Base-by-base conservation (phyloP, 495 filamentous ascomycete species). In the Letharia lupina region DNA sequence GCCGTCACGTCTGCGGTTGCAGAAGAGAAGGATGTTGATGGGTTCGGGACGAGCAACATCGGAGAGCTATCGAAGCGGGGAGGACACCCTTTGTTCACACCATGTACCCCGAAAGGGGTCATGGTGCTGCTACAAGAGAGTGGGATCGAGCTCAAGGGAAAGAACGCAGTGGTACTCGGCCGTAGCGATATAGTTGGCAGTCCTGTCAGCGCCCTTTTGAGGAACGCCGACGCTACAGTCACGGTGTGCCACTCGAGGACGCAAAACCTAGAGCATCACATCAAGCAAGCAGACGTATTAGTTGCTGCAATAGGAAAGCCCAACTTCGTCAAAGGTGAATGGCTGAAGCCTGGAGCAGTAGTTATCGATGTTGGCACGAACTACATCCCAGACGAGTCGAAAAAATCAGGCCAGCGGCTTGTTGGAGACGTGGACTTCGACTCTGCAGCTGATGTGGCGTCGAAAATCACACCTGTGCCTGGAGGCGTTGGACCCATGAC, bases 351-450 rank as follows among this genome's bases (percentile, higher is more conserved):
- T 13, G 94, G 94, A 33, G 91, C 83, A 28, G 92, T 98, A 18
- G 92, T 98, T 37, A 96, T 98, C 73, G 94, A 98, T 74, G 94
- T 98, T 35, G 94, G 94, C 59, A 98, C 93, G 64, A 98, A 98
- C 78, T 97, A 90, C 80, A 87, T 97, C 68, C 84, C 89, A n/a
- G 94, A 98, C 73, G 82, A 85, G n/a, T 86, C 90, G 50, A 95
- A 89, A 77, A 98, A 97, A 78, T 96, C 91, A 23, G 95, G 94
- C 4, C 83, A 91, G 75, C 85, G 92, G 67, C 83, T 98, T n/a
- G 94, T 97, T 20, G 94, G 94, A 47, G 94, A 98, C 76, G 94
- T 98, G 23, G 90, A 98, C 65, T 97, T 87, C 70, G 91, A 93
- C 58, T 87, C 90, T 62, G 93, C 91, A 48, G 83, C 83, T 23